A percentile compares a stretch with the other conserved stretches of the same genome.
phyloP scores from a whole-genome alignment of 192 early-diverging fungal species.

The Umbelopsis isabellina region DNA sequence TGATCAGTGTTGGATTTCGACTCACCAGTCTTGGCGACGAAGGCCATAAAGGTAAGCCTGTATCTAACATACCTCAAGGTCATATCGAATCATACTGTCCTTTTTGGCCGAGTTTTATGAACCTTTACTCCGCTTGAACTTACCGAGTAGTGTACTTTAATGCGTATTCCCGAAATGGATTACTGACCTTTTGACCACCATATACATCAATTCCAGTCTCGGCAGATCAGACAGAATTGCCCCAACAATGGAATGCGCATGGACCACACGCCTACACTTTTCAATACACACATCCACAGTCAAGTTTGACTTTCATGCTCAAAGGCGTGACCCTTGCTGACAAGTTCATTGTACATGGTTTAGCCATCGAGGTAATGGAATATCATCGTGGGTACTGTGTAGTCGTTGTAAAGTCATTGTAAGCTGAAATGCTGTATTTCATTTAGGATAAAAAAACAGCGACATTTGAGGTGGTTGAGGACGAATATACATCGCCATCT shows the following conservation, averaged over 20 bases:
- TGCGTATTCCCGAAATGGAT: neutral
- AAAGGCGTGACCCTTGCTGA: conserved; percentile 66
- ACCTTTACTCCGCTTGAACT: neutral
- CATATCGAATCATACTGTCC: neutral
- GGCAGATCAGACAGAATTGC: conserved; percentile 36
- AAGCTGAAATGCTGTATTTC: neutral
- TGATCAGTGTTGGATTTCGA: conserved; percentile 65
- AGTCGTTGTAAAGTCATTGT: neutral
- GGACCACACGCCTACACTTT: conserved; percentile 62
- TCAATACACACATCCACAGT: conserved; percentile 68
- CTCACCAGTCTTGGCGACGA: conserved; percentile 66
- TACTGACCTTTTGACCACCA: no score
- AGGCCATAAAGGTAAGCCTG: conserved; percentile 37
- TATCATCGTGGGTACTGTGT: neutral
- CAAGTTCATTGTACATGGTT: conserved; percentile 66
- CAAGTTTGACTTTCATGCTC: conserved; percentile 66
- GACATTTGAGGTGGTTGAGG: conserved; percentile 48
- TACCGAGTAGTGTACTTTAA: neutral
- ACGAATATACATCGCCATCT: conserved; percentile 55
- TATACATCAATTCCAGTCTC: neutral
- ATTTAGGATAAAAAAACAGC: conserved; percentile 54
- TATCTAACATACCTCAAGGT: neutral
- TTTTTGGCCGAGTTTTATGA: neutral
- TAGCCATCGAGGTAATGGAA: conserved; percentile 62
- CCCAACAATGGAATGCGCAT: conserved; percentile 61